A percentile compares a stretch with the other conserved stretches of the same genome.
These are phyloP conservation scores for Apophysomyces elegans DNA, from an alignment of 371 early-diverging fungal species.

Conservation along the genomic window DNA sequence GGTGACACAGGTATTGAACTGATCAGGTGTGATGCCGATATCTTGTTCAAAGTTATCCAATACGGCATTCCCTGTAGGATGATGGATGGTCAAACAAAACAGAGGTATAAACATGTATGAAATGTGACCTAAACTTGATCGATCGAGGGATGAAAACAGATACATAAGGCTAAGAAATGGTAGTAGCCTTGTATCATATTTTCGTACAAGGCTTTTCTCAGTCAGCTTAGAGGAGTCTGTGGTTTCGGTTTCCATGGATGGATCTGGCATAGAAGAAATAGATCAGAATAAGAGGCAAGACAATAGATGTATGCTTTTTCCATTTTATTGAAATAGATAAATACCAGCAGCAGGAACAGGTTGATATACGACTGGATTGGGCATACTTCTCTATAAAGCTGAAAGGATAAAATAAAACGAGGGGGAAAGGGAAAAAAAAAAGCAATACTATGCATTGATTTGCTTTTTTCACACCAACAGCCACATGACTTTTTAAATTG, in stretches of 20 bases:
- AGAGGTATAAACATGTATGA: not conserved
- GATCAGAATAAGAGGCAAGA: not conserved
- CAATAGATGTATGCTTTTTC: not conserved
- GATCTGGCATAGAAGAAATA: not conserved
- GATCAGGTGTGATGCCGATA: constrained; percentile 48
- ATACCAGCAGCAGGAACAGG: not conserved
- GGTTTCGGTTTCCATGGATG: not conserved
- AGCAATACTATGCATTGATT: not conserved
- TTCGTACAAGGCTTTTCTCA: constrained; percentile 40
- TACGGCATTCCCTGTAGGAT: constrained; percentile 49
- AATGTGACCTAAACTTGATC: constrained; percentile 49
- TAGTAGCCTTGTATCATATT: constrained; percentile 48
- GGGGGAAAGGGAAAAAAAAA: not conserved
- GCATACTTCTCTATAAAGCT: not conserved
- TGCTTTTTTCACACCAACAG: not conserved
- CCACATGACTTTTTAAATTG: constrained; percentile 5
- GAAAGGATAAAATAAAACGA: not conserved
- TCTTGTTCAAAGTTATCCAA: constrained; percentile 55
- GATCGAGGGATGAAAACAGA: constrained; percentile 53
- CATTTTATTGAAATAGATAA: not conserved
- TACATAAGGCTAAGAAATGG: constrained; percentile 59
- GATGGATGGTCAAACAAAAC: not conserved
- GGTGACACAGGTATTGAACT: constrained; percentile 51
- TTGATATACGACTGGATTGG: not conserved
- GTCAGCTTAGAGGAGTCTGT: not conserved